These are phyloP conservation scores for Fibroporia radiculosa DNA, from an alignment of 768 basidiomycete genomes.

Conservation along the genomic window DNA sequence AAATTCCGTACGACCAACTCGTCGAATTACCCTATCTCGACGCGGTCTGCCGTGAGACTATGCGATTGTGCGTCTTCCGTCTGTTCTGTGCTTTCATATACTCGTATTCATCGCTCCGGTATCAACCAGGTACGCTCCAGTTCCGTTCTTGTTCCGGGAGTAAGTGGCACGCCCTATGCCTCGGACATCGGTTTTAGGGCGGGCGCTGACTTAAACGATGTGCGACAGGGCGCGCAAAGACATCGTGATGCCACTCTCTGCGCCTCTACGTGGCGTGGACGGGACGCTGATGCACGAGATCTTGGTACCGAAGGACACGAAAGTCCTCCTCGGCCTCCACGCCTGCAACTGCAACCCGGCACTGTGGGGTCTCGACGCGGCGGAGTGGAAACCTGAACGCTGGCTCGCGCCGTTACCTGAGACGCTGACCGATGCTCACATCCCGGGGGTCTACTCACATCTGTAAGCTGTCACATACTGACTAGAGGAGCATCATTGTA, in stretches of 20 bases:
- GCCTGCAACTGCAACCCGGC: conserved; percentile 27
- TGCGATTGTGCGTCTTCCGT: conserved; percentile 35
- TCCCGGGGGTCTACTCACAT: conserved; percentile 27
- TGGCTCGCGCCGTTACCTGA: conserved; percentile 25
- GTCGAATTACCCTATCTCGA: conserved; percentile 53
- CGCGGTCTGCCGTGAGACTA: conserved; percentile 48
- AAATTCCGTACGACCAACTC: conserved; percentile 20
- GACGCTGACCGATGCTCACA: conserved; percentile 19
- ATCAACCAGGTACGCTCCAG: conserved; percentile 3
- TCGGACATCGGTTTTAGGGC: neutral
- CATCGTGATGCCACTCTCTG: conserved; percentile 23
- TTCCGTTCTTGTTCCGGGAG: conserved; percentile 4
- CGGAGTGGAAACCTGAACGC: conserved; percentile 37
- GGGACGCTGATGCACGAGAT: conserved; percentile 20
- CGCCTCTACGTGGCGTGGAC: conserved; percentile 23
- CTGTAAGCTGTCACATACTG: conserved; percentile 11
- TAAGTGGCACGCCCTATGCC: neutral
- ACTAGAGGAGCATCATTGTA: neutral
- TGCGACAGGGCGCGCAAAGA: conserved; percentile 8
- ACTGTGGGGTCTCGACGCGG: conserved; percentile 34
- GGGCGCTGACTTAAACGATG: neutral
- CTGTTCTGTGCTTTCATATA: neutral
- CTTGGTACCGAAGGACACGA: conserved; percentile 20
- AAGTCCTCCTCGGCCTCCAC: conserved; percentile 18
- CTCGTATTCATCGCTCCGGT: neutral